Conservation (phyloP, 2,329 filamentous ascomycete species). For the Pseudogymnoascus sp. region DNA sequence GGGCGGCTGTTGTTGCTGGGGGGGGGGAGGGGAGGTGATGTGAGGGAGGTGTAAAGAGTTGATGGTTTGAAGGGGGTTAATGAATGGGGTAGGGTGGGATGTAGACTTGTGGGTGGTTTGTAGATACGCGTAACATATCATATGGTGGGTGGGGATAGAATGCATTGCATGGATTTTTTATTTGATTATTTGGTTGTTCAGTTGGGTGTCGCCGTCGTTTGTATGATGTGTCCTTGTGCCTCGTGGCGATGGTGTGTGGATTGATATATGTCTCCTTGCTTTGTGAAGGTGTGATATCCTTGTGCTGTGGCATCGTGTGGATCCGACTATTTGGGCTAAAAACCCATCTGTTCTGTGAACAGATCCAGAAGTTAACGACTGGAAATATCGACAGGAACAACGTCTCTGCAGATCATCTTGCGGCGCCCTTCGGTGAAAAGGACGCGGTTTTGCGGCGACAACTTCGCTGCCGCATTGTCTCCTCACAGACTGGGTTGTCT, state of each 20-base stretch:
- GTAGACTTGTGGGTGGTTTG: not conserved
- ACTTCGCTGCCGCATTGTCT: no score
- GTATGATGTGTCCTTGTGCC: not conserved
- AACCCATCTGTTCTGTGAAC: no score
- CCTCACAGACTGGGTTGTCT: no score
- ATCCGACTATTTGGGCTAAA: no score
- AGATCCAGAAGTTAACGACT: no score
- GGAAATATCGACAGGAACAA: no score
- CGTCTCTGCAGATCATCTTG: no score
- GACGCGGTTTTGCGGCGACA: no score
- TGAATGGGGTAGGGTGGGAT: not conserved
- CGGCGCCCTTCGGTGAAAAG: no score
- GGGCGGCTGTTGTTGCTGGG: slow-evolving; percentile 37
- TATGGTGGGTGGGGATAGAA: not conserved
- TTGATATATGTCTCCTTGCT: not conserved
- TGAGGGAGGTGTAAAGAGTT: not conserved
- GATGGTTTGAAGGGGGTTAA: not conserved
- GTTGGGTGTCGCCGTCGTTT: not conserved
- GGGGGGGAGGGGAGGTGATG: not conserved
- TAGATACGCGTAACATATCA: not conserved
- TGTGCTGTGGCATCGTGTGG: not conserved
- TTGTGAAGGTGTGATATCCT: not conserved
- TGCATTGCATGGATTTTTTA: not conserved
- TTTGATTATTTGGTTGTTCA: not conserved
- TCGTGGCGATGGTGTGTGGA: not conserved